Evolutionary conservation across 2,329 filamentous ascomycete species (phyloP).

Genomic region (Cadophora sp.): DNA sequence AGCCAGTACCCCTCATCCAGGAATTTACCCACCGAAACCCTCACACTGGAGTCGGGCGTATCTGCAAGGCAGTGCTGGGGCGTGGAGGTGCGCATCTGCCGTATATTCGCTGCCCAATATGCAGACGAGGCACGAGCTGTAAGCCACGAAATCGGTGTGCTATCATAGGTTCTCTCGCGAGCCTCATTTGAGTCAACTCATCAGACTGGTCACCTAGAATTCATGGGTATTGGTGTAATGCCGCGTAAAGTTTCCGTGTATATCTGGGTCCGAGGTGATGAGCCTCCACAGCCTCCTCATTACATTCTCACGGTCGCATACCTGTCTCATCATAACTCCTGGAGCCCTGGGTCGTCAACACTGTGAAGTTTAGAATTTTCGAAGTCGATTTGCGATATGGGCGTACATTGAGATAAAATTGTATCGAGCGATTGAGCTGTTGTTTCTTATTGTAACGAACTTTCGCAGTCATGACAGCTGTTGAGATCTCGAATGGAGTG

Average conservation of each 20-base stretch:
- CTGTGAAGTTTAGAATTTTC: neutral
- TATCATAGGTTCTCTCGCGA: constrained; percentile 1
- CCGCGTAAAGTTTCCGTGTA: constrained; percentile 2
- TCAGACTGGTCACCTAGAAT: constrained; percentile 1
- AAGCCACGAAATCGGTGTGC: constrained; percentile 3
- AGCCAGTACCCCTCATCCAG: neutral
- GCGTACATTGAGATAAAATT: neutral
- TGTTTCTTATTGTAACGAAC: neutral
- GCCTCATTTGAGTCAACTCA: constrained; percentile 2
- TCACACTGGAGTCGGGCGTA: constrained; percentile 9
- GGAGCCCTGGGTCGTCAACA: neutral
- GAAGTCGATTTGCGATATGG: neutral
- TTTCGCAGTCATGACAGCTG: neutral
- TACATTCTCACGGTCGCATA: constrained; percentile 3
- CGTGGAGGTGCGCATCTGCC: neutral
- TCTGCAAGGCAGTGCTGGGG: constrained; percentile 7
- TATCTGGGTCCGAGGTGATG: neutral
- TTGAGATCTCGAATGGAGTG: neutral
- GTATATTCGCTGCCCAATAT: constrained; percentile 8
- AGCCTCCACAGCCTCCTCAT: constrained; percentile 2
- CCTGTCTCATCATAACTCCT: constrained; percentile 2
- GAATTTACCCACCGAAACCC: constrained; percentile 5
- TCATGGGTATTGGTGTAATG: neutral
- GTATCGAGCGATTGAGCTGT: neutral
- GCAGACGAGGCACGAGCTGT: constrained; percentile 2